phyloP scores from a whole-genome alignment of 805 yeast genomes.

The Ogataea sp. region DNA sequence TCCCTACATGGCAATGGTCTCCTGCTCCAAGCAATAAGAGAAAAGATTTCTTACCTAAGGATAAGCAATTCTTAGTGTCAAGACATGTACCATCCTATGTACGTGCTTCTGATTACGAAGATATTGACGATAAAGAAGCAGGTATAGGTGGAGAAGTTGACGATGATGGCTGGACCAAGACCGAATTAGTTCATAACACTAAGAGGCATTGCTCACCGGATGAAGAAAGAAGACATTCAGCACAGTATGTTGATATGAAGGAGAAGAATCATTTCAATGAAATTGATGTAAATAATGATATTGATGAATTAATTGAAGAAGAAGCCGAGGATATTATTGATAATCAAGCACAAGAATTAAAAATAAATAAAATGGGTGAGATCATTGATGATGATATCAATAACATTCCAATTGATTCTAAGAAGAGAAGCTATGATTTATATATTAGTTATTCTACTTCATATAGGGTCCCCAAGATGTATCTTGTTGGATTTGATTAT shows the following conservation, averaged over 20 bases:
- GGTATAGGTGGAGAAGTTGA: constrained; percentile 5
- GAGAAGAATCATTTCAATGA: constrained; percentile 13
- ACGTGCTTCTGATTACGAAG: constrained; percentile 53
- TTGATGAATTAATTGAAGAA: constrained; percentile 28
- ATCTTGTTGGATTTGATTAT: constrained; percentile 76
- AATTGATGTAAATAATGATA: constrained; percentile 35
- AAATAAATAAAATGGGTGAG: constrained; percentile 13
- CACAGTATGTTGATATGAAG: constrained; percentile 14
- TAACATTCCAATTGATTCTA: constrained; percentile 24
- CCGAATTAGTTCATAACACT: constrained; percentile 8
- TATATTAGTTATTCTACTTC: constrained; percentile 92
- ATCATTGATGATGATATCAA: constrained; percentile 29
- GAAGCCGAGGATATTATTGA: constrained; percentile 14
- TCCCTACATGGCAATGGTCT: constrained; percentile 97
- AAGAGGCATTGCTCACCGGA: constrained; percentile 10
- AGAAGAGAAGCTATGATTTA: constrained; percentile 71
- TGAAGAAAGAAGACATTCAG: constrained; percentile 20
- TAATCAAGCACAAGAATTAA: constrained; percentile 8
- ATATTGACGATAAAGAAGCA: constrained; percentile 25
- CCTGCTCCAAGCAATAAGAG: constrained; percentile 42
- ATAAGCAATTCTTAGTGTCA: constrained; percentile 83
- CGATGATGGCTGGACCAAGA: constrained; percentile 52
- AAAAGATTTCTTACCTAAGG: constrained; percentile 71
- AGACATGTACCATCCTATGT: constrained; percentile 81
- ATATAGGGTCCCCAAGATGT: constrained; percentile 92